Conservation (phyloP, 345 rosid species). For the Sisymbrium altissimum region DNA sequence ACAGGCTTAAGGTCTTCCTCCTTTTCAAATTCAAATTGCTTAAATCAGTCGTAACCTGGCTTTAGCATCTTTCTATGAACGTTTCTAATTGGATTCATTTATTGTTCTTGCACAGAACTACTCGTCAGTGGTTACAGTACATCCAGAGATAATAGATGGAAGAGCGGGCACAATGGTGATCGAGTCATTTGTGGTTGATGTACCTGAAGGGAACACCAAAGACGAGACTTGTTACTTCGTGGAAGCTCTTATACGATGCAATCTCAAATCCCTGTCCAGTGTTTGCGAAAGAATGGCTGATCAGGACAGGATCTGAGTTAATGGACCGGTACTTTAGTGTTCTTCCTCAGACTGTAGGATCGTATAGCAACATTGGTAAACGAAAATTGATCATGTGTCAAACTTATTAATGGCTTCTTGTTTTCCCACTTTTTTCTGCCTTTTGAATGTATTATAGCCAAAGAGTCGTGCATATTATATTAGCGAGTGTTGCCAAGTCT, state of each 20-base stretch:
- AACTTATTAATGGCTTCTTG: background rate
- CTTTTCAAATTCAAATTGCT: background rate
- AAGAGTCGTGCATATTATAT: background rate
- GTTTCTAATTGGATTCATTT: background rate
- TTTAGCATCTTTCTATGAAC: background rate
- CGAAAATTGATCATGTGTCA: background rate
- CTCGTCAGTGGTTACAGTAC: conserved; percentile 79
- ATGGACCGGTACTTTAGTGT: conserved; percentile 21
- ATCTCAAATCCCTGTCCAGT: conserved; percentile 81
- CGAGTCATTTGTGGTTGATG: conserved; percentile 87
- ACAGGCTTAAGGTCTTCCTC: conserved; percentile 58
- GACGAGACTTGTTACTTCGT: conserved; percentile 91
- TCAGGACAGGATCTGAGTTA: conserved; percentile 35
- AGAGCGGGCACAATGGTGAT: conserved; percentile 80
- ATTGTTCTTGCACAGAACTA: conserved; percentile 67
- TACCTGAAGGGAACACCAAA: conserved; percentile 85
- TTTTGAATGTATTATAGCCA: conserved; percentile 12
- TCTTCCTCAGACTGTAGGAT: background rate
- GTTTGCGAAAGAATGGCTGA: conserved; percentile 92
- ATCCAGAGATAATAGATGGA: conserved; percentile 79
- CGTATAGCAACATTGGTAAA: background rate
- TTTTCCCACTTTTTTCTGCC: background rate
- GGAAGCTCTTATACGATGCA: conserved; percentile 75
- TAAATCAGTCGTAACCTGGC: too few relatives aligned
- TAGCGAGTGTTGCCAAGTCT: background rate